Evolutionary conservation across 257 asterid species (phyloP).

Genomic region (Ilex aquifolium): DNA sequence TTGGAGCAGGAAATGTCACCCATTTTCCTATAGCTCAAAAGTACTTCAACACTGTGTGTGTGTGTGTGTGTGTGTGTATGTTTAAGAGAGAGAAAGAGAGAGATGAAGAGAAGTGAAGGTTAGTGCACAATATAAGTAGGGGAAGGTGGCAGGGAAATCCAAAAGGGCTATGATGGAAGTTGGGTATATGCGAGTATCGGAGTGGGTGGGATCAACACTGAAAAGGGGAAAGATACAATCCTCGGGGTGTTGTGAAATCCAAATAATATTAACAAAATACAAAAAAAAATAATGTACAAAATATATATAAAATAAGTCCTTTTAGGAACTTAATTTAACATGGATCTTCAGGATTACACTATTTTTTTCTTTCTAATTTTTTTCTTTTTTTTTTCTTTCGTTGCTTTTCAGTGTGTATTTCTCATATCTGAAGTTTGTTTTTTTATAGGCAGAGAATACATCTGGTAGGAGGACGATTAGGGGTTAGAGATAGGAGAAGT

Average conservation of each 20-base stretch:
- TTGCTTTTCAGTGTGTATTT: no score
- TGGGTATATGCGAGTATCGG: constrained; percentile 16
- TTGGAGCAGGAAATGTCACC: constrained; percentile 67
- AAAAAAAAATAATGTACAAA: no score
- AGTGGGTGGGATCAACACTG: constrained; percentile 14
- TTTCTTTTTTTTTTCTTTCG: no score
- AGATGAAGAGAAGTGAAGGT: neutral
- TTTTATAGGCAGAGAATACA: no score
- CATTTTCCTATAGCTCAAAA: constrained; percentile 25
- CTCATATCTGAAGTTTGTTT: no score
- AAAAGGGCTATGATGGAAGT: constrained; percentile 20
- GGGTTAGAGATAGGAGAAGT: no score
- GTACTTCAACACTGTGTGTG: neutral
- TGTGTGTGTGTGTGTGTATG: neutral
- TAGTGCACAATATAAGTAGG: constrained; percentile 4
- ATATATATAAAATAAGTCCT: no score
- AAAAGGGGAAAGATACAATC: constrained; percentile 26
- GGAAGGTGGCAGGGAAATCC: constrained; percentile 14
- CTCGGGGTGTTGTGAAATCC: constrained; percentile 36
- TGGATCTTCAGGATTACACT: no score
- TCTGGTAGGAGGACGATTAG: no score
- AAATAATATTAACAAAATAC: no score
- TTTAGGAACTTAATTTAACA: no score
- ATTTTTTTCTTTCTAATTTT: no score
- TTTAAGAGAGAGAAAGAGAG: neutral